Conservation (phyloP, 805 yeast genomes). For the Cyberlindnera veronae region DNA sequence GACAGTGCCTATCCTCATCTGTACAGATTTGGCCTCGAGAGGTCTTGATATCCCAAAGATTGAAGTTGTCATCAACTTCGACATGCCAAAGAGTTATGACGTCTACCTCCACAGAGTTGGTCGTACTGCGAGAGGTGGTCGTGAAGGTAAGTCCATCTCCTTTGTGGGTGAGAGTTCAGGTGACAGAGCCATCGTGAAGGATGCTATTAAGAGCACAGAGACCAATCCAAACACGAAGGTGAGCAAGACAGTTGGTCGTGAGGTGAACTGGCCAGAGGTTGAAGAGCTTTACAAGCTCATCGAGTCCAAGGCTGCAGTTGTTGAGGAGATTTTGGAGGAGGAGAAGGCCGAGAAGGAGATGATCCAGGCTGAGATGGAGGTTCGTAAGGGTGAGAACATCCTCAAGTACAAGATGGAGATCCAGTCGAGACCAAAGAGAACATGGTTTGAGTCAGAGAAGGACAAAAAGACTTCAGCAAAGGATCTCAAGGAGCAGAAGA, state of each 20-base stretch:
- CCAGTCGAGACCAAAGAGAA: constrained; percentile 85
- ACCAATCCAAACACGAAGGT: constrained; percentile 34
- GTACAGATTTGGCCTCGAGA: constrained; percentile 98
- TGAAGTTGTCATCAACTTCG: constrained; percentile 90
- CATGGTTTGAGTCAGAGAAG: constrained; percentile 80
- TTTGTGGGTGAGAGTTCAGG: constrained; percentile 89
- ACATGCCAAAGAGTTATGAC: constrained; percentile 92
- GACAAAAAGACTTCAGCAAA: constrained; percentile 39
- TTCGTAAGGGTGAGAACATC: constrained; percentile 80
- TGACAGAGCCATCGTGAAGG: constrained; percentile 89
- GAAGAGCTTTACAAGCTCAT: constrained; percentile 63
- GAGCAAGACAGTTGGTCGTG: constrained; percentile 78
- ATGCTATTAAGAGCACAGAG: constrained; percentile 71
- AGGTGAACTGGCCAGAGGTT: constrained; percentile 85
- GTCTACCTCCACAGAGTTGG: constrained; percentile 96
- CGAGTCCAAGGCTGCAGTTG: constrained; percentile 51
- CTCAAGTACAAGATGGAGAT: constrained; percentile 80
- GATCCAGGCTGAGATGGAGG: constrained; percentile 85
- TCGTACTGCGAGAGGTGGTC: constrained; percentile 98
- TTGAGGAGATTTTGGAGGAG: constrained; percentile 79
- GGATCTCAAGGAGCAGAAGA: constrained; percentile 30
- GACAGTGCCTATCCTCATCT: constrained; percentile 80
- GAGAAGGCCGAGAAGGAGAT: constrained; percentile 88
- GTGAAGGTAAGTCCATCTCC: constrained; percentile 90
- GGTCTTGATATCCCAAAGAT: constrained; percentile 99